Evolutionary conservation across 345 rosid species (phyloP).

Genomic region (Salix exigua): DNA sequence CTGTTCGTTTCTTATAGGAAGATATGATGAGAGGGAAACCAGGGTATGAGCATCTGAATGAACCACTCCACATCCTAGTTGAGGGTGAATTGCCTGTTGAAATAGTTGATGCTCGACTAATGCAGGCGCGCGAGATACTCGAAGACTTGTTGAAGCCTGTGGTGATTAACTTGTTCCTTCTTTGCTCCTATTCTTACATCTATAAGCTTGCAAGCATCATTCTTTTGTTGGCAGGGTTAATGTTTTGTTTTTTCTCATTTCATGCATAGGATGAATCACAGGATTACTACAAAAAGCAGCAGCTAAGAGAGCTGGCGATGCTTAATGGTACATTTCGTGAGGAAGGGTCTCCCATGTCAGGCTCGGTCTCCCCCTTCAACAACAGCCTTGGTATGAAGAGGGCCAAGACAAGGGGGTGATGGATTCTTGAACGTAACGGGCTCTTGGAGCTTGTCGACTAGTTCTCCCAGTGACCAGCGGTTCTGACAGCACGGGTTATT

Average conservation of each 20-base stretch:
- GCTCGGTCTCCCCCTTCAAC: conserved; percentile 83
- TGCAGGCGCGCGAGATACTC: conserved; percentile 92
- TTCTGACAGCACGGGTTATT: conserved; percentile 21
- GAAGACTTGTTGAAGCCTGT: conserved; percentile 88
- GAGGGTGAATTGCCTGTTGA: conserved; percentile 95
- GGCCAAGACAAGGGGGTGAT: conserved; percentile 85
- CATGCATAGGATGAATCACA: conserved; percentile 77
- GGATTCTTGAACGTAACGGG: conserved; percentile 13
- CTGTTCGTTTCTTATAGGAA: conserved; percentile 48
- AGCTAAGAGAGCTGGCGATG: conserved; percentile 89
- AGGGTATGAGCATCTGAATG: conserved; percentile 92
- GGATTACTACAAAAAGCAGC: conserved; percentile 93
- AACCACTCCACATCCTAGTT: conserved; percentile 87
- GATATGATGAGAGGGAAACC: conserved; percentile 95
- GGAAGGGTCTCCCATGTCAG: conserved; percentile 92
- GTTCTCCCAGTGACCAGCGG: conserved; percentile 26
- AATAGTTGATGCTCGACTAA: conserved; percentile 78
- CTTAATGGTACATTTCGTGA: conserved; percentile 89
- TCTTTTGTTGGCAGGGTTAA: neutral
- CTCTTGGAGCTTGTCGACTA: conserved; percentile 30
- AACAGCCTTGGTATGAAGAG: conserved; percentile 93
- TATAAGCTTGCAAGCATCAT: neutral
- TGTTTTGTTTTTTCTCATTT: neutral
- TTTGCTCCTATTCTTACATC: neutral
- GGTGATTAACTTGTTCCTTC: conserved; percentile 35